Evolutionary conservation across 2,329 filamentous ascomycete genomes (phyloP), one percentile per base, ranked within the genome.

Genomic region (Hirsutella minnesotensis): DNA sequence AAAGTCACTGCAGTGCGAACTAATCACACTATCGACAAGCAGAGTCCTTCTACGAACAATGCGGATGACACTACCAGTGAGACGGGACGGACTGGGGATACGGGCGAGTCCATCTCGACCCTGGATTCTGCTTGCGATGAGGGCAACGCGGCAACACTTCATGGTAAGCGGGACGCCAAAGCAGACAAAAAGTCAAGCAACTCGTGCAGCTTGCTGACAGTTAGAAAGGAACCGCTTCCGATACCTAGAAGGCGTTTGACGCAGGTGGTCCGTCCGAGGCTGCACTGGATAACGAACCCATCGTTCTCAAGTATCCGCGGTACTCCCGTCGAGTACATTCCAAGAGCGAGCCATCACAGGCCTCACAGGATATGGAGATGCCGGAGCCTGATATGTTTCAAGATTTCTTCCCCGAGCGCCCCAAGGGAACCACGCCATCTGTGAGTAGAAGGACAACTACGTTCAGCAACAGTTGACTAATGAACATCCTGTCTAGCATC

Each of bases 291-390:
- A 10, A 24, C 34, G 38, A 49, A 43, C 10, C 12, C 27, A 46
- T 51, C n/a, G 46, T 54, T 34, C 55, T 58, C 38, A 62, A 59
- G 38, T 48, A 52, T 16, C 62, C 62, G 10, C 55, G 55, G 22
- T 69, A 70, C 45, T 68, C 63, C 38, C 61, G 67, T n/a, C 61
- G 67, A 31, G 56, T 65, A 19, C 64, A 71, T 46, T 70, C 67
- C 38, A 70, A 65, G 51, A 72, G 69, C 47, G 68, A 72, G 50
- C 66, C 67, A 27, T 55, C 51, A 2, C 53, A 58, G 13, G 41
- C 40, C 10, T 53, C 51, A 2, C 47, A 55, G 35, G 49, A 49
- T 8, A 27, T 12, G 24, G 24, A 27, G 24, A 7, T 27, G 7
- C 44, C 51, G 7, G 56, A 58, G 3, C n/a, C 43, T 7, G 19